Percentiles rank a stretch among this genome's conserved stretches.
Evolutionary conservation across 2,329 filamentous ascomycete genomes (phyloP).

Genomic region (Trichothecium roseum): DNA sequence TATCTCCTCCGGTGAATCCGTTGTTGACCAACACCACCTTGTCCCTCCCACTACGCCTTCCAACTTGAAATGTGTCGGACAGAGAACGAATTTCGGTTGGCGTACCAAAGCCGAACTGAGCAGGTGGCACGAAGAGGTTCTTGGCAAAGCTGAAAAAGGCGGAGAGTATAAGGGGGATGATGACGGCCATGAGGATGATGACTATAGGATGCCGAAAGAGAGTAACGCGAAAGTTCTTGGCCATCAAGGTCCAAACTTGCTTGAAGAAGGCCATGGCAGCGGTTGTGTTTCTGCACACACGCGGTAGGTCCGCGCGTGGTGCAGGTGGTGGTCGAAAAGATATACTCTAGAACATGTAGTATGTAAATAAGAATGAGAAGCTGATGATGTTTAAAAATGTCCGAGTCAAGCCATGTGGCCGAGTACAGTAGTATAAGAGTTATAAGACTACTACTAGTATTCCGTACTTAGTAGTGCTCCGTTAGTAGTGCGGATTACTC

Average conservation of each 20-base stretch:
- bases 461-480: no score
- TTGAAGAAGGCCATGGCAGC: conserved; percentile 39
- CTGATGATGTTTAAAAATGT: no score
- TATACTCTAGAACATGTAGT: no score
- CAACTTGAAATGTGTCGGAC: conserved; percentile 47
- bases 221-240: conserved; percentile 52
- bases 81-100: conserved; percentile 53
- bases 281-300: background rate
- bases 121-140: conserved; percentile 73
- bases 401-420: no score
- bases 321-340: no score
- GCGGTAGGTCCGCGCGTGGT: no score
- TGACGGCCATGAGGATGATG: conserved; percentile 44
- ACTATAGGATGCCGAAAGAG: conserved; percentile 41
- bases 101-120: conserved; percentile 61
- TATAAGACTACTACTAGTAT: no score
- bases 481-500: no score
- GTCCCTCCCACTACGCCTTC: conserved; percentile 45
- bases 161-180: conserved; percentile 48
- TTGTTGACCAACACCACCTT: conserved; percentile 74
- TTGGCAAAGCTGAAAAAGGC: conserved; percentile 60
- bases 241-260: conserved; percentile 50
- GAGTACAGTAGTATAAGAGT: no score
- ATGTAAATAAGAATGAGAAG: no score
- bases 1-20: conserved; percentile 56